Evolutionary conservation across 2,329 filamentous ascomycete genomes (phyloP).

Genomic region (Rutstroemia sp.): DNA sequence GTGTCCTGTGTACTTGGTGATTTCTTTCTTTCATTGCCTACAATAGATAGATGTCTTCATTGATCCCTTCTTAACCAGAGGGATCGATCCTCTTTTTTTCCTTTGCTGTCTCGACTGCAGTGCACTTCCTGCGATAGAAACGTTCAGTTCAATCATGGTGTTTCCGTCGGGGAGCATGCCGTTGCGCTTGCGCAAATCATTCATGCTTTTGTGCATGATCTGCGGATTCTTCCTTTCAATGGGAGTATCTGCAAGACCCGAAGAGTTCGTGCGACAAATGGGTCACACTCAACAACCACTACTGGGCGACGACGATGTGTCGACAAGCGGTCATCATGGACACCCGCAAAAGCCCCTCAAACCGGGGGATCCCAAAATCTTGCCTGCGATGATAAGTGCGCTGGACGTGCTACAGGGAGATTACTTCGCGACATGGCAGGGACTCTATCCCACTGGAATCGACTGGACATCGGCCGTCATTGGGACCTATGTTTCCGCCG

Average conservation of each 20-base stretch:
- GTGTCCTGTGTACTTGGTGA: not conserved
- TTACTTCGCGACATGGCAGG: slow-evolving; percentile 71
- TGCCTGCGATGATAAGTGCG: slow-evolving; percentile 41
- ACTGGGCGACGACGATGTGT: not conserved
- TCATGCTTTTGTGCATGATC: not conserved
- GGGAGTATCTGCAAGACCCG: not conserved
- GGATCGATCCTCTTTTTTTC: not conserved
- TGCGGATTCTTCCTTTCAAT: not conserved
- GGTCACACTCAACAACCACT: slow-evolving; percentile 3
- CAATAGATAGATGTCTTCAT: not conserved
- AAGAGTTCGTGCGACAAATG: slow-evolving; percentile 1
- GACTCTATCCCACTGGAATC: slow-evolving; percentile 78
- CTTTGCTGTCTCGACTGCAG: not conserved
- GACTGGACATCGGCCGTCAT: slow-evolving; percentile 91
- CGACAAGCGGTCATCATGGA: not conserved
- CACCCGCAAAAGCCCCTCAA: slow-evolving; percentile 1
- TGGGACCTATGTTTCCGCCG: slow-evolving; percentile 64
- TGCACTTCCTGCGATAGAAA: not conserved
- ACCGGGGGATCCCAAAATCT: slow-evolving; percentile 7
- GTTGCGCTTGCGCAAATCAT: not conserved
- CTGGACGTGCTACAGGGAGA: slow-evolving; percentile 68
- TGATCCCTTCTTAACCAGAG: not conserved
- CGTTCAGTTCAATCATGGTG: not conserved
- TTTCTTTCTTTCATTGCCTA: not conserved
- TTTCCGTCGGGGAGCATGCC: not conserved